Evolutionary conservation across 2,329 filamentous ascomycete species (phyloP).

Genomic region (Diaporthe sp.): DNA sequence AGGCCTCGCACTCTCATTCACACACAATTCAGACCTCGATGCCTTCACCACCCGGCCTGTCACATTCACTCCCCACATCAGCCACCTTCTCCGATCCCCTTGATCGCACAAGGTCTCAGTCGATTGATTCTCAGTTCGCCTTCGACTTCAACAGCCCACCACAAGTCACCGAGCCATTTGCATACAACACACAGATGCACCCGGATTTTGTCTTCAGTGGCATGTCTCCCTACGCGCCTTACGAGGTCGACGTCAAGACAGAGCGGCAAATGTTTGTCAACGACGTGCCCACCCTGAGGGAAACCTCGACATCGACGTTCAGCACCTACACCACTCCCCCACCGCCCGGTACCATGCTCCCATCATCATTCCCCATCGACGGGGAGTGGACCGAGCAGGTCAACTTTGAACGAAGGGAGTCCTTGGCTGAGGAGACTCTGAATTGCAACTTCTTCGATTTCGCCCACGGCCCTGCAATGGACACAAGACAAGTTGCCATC

Average conservation of each 20-base stretch:
- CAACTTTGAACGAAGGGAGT: constrained; percentile 78
- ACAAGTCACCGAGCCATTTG: constrained; percentile 67
- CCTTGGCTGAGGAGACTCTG: constrained; percentile 74
- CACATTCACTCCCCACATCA: constrained; percentile 85
- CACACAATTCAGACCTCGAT: constrained; percentile 66
- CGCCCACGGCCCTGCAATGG: constrained; percentile 75
- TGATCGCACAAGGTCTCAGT: constrained; percentile 80
- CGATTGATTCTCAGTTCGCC: constrained; percentile 84
- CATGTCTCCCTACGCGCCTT: constrained; percentile 73
- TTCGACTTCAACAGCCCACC: constrained; percentile 81
- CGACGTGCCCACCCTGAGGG: constrained; percentile 85
- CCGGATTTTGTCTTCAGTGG: constrained; percentile 70
- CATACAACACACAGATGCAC: constrained; percentile 75
- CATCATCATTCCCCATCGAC: constrained; percentile 67
- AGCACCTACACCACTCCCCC: constrained; percentile 90
- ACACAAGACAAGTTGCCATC: constrained; percentile 78
- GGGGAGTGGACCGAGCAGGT: constrained; percentile 82
- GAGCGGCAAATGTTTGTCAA: constrained; percentile 95
- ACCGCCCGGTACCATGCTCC: constrained; percentile 76
- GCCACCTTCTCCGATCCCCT: constrained; percentile 84
- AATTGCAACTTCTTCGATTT: constrained; percentile 90
- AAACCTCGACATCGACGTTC: constrained; percentile 92
- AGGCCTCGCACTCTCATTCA: constrained; percentile 67
- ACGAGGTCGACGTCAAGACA: constrained; percentile 96
- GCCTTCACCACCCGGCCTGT: constrained; percentile 81